A percentile compares a stretch with the other conserved stretches of the same genome.
Evolutionary conservation across 148 eudicot species (phyloP).

Genomic region (Fagopyrum tataricum): DNA sequence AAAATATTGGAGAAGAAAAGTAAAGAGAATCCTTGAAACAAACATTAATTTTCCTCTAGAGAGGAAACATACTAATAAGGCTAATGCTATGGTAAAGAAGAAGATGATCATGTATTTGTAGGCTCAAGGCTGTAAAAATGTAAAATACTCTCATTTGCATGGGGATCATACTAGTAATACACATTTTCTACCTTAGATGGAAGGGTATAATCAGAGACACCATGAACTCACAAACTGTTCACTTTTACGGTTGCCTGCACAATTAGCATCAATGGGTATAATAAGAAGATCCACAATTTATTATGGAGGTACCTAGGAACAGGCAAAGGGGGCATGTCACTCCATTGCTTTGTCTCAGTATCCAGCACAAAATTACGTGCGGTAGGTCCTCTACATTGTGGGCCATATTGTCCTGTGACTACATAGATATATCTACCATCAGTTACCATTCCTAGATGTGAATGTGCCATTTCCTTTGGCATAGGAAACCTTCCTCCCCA

Average conservation of each 20-base stretch:
- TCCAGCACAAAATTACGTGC: constrained; percentile 78
- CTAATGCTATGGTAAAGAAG: neutral
- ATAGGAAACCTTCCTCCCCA: constrained; percentile 96
- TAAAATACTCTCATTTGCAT: neutral
- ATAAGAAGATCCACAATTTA: neutral
- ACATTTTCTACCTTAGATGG: neutral
- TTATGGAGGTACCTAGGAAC: constrained; percentile 60
- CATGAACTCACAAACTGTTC: neutral
- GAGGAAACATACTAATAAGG: neutral
- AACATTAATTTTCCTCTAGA: neutral
- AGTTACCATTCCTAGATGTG: constrained; percentile 96
- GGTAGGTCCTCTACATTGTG: constrained; percentile 97
- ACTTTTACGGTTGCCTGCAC: neutral
- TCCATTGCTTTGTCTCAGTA: constrained; percentile 77
- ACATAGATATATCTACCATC: constrained; percentile 93
- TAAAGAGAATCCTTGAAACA: neutral
- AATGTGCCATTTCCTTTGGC: constrained; percentile 99
- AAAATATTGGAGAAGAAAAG: neutral
- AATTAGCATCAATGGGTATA: neutral
- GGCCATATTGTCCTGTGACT: constrained; percentile 97
- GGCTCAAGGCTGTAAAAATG: neutral
- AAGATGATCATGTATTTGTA: neutral
- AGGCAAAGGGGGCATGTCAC: constrained; percentile 72
- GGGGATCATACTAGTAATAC: neutral
- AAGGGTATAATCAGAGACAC: neutral